These are phyloP conservation scores for Friedmanniomyces endolithicus DNA, from an alignment of 495 filamentous ascomycete genomes.

Conservation along the genomic window DNA sequence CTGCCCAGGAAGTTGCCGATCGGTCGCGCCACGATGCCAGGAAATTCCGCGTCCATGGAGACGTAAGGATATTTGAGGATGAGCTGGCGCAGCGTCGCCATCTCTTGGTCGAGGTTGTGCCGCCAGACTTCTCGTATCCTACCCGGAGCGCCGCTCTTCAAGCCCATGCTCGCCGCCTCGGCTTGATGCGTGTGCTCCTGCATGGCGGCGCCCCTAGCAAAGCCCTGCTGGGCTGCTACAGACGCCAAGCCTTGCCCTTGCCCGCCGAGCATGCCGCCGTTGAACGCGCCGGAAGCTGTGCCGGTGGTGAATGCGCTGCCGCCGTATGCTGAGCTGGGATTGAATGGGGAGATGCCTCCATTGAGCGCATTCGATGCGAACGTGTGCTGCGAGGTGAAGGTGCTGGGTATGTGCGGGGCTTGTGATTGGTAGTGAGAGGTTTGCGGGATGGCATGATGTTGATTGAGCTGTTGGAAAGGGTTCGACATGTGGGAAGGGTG, in stretches of 20 bases:
- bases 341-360: slow-evolving; percentile 21
- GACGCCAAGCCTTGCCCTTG: slow-evolving; percentile 77
- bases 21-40: slow-evolving; percentile 85
- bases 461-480: slow-evolving; percentile 38
- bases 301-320: slow-evolving; percentile 19
- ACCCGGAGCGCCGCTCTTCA: slow-evolving; percentile 39
- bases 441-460: slow-evolving; percentile 29
- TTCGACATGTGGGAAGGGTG: slow-evolving; percentile 40
- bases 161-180: slow-evolving; percentile 26
- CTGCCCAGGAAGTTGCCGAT: slow-evolving; percentile 76
- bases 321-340: slow-evolving; percentile 15
- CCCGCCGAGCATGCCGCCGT: slow-evolving; percentile 40
- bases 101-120: slow-evolving; percentile 80
- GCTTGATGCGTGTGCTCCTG: slow-evolving; percentile 49
- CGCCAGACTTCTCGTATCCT: slow-evolving; percentile 93
- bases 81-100: slow-evolving; percentile 63
- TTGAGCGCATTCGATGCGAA: slow-evolving; percentile 24
- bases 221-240: slow-evolving; percentile 76
- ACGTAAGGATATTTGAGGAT: slow-evolving; percentile 87
- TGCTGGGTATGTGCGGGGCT: slow-evolving; percentile 45
- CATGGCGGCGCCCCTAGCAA: slow-evolving; percentile 61
- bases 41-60: slow-evolving; percentile 98
- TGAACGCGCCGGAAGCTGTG: slow-evolving; percentile 22
- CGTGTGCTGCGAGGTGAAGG: slow-evolving; percentile 12
- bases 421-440: slow-evolving; percentile 39